phyloP scores from a whole-genome alignment of 805 yeast genomes.

The Metschnikowia santaceciliae region DNA sequence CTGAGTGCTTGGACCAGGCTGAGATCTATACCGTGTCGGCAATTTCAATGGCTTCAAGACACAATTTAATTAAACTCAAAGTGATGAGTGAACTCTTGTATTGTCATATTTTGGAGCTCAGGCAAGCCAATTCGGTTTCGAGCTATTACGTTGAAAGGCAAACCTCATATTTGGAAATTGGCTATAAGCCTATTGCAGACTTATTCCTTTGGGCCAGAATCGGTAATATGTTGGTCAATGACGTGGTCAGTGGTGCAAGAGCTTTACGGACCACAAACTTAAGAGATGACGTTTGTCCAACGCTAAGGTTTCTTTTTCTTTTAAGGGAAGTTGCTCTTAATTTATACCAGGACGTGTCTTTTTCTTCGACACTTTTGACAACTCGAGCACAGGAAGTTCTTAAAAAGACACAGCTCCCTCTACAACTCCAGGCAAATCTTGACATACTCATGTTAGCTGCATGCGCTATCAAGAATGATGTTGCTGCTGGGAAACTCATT shows the following conservation, averaged over 20 bases:
- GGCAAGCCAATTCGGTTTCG: conserved; percentile 8
- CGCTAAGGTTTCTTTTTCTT: conserved; percentile 21
- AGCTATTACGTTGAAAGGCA: conserved; percentile 7
- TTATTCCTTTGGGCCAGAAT: conserved; percentile 30
- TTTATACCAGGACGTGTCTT: conserved; percentile 27
- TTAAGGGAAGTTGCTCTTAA: conserved; percentile 28
- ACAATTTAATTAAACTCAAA: conserved; percentile 18
- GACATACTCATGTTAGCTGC: conserved; percentile 23
- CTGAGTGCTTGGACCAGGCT: conserved; percentile 38
- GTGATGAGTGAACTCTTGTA: conserved; percentile 35
- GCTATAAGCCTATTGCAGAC: conserved; percentile 17
- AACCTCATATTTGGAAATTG: conserved; percentile 5
- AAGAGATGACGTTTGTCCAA: conserved; percentile 3
- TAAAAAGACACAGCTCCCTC: conserved; percentile 4
- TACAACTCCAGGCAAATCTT: conserved; percentile 32
- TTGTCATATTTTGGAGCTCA: conserved; percentile 32
- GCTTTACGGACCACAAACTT: conserved; percentile 17
- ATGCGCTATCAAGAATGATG: conserved; percentile 26
- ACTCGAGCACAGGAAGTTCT: conserved; percentile 14
- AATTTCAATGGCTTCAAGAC: conserved; percentile 25
- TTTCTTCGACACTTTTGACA: conserved; percentile 16
- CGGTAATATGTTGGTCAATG: conserved; percentile 26
- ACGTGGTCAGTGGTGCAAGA: conserved; percentile 22
- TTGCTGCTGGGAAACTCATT: conserved; percentile 18
- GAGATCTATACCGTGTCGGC: conserved; percentile 35